Conservation (phyloP, 345 rosid species). For the Bruguiera parviflora region DNA sequence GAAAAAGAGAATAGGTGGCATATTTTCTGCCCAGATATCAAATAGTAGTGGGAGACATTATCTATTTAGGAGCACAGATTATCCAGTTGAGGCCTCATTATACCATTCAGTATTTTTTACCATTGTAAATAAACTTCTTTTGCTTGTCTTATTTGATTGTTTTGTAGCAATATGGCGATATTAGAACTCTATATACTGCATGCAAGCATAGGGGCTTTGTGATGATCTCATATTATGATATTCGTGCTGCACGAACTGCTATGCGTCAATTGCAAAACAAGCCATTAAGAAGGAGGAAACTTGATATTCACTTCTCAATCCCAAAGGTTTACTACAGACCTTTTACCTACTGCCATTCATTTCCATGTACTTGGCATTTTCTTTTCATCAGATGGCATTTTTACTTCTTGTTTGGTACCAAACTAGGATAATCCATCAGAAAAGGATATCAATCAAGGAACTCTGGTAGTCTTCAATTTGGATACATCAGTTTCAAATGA, state of each 20-base stretch:
- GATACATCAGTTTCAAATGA: slow-evolving; percentile 71
- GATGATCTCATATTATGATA: slow-evolving; percentile 78
- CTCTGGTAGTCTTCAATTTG: slow-evolving; percentile 72
- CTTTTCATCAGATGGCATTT: background rate
- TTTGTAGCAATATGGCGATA: slow-evolving; percentile 67
- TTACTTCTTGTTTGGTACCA: background rate
- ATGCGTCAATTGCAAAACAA: slow-evolving; percentile 68
- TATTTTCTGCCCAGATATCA: too few species aligned
- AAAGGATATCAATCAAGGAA: slow-evolving; percentile 78
- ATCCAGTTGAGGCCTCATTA: background rate
- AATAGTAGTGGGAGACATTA: too few species aligned
- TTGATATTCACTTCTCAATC: slow-evolving; percentile 81
- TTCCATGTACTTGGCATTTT: background rate
- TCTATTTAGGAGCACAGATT: background rate
- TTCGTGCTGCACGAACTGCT: slow-evolving; percentile 75
- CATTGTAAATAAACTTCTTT: slow-evolving; percentile 1
- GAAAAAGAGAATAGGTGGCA: too few species aligned
- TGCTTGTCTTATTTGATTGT: background rate
- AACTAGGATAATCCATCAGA: slow-evolving; percentile 74
- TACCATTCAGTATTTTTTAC: background rate
- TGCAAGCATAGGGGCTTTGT: slow-evolving; percentile 82
- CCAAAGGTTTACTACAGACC: slow-evolving; percentile 50
- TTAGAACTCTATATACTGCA: slow-evolving; percentile 68
- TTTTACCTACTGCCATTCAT: background rate
- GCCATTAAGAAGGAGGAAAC: slow-evolving; percentile 65